Conservation (phyloP, 2,329 filamentous ascomycete species). For the Colletotrichum liriopes region DNA sequence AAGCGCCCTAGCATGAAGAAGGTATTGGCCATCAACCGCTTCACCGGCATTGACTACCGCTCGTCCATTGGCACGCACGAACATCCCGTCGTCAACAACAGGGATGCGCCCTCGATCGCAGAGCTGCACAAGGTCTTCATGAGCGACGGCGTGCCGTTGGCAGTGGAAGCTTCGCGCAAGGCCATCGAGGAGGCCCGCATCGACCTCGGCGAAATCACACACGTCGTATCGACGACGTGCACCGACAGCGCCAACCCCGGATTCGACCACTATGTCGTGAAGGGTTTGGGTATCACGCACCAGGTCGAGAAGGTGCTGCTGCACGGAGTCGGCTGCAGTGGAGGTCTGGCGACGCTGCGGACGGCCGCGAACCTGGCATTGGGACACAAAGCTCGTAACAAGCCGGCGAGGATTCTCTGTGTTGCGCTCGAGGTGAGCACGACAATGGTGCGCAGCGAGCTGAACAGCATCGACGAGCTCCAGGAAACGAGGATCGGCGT, state of each 20-base stretch:
- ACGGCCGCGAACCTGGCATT: constrained; percentile 78
- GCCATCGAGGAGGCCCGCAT: constrained; percentile 70
- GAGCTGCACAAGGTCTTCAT: constrained; percentile 71
- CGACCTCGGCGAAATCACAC: constrained; percentile 70
- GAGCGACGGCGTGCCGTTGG: constrained; percentile 71
- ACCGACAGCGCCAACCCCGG: constrained; percentile 80
- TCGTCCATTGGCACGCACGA: constrained; percentile 74
- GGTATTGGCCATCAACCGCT: constrained; percentile 74
- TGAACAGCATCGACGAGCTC: constrained; percentile 72
- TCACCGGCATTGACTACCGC: constrained; percentile 75
- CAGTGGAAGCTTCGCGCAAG: constrained; percentile 68
- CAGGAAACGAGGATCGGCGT: constrained; percentile 77
- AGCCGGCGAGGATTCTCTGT: constrained; percentile 75
- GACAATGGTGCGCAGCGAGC: constrained; percentile 74
- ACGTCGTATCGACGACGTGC: constrained; percentile 78
- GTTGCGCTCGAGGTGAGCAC: constrained; percentile 76
- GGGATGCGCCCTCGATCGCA: constrained; percentile 66
- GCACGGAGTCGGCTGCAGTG: constrained; percentile 77
- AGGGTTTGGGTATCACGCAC: constrained; percentile 69
- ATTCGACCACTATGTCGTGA: constrained; percentile 76
- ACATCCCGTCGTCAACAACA: constrained; percentile 74
- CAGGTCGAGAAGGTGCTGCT: constrained; percentile 76
- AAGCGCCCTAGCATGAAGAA: constrained; percentile 70
- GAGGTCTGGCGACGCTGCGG: constrained; percentile 73
- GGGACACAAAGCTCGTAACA: constrained; percentile 71